phyloP scores from a whole-genome alignment of 192 early-diverging fungal genomes.

The Podila horticola region DNA sequence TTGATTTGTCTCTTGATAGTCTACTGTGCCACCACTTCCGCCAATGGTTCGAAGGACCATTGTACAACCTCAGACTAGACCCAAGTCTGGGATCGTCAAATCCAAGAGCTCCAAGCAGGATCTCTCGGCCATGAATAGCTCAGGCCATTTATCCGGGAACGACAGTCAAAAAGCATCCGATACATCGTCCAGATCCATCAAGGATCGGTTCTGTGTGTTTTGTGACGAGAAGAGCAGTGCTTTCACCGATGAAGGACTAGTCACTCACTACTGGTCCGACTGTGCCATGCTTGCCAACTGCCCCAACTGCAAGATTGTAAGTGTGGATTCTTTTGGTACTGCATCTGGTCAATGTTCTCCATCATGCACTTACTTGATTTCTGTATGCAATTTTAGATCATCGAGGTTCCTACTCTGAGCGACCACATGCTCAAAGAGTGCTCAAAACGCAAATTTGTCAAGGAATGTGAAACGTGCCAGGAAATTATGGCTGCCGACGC shows the following conservation, averaged over 20 bases:
- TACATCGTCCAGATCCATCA: neutral
- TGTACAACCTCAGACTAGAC: neutral
- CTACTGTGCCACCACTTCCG: neutral
- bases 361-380: neutral
- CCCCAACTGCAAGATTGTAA: constrained; percentile 75
- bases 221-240: constrained; percentile 71
- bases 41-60: neutral
- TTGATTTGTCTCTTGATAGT: neutral
- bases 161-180: neutral
- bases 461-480: constrained; percentile 69
- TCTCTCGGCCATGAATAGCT: neutral
- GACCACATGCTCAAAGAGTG: constrained; percentile 76
- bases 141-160: neutral
- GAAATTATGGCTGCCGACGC: constrained; percentile 66
- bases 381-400: constrained; percentile 58
- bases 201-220: constrained; percentile 73
- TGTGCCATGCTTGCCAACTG: constrained; percentile 79
- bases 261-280: constrained; percentile 81
- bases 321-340: constrained; percentile 8
- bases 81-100: neutral
- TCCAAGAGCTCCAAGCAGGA: constrained; percentile 2
- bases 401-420: constrained; percentile 74
- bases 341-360: neutral
- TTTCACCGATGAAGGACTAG: constrained; percentile 77
- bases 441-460: constrained; percentile 63